Evolutionary conservation across 192 early-diverging fungal species (phyloP).

Genomic region (Entomortierella beljakovae): DNA sequence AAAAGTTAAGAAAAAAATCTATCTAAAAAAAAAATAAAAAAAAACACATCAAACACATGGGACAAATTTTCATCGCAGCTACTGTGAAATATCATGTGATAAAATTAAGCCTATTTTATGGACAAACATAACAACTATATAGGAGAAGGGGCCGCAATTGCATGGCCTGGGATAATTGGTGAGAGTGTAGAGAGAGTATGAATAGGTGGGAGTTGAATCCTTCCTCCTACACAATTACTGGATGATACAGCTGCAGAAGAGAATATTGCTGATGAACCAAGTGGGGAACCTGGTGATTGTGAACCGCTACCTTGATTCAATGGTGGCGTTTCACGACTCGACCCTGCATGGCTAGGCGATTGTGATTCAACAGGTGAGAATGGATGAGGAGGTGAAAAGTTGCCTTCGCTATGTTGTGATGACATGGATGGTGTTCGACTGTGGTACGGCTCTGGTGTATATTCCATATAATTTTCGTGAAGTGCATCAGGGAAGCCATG

Average conservation of each 20-base stretch:
- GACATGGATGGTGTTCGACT: conserved; percentile 47
- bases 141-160: not conserved
- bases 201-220: conserved; percentile 36
- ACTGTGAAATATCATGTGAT: not conserved
- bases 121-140: not conserved
- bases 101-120: not conserved
- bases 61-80: too few species aligned
- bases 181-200: conserved; percentile 29
- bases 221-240: not conserved
- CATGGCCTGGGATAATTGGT: not conserved
- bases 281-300: not conserved
- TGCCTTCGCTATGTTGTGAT: conserved; percentile 38
- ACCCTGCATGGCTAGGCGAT: not conserved
- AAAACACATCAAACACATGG: not conserved
- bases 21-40: too few species aligned
- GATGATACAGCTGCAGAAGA: not conserved
- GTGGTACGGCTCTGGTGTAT: conserved; percentile 9
- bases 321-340: not conserved
- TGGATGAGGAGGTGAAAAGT: conserved; percentile 30
- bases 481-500: conserved; percentile 23
- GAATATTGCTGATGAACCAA: not conserved
- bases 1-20: too few species aligned
- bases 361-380: conserved; percentile 26
- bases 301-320: not conserved
- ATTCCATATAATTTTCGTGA: conserved; percentile 32